Conservation (phyloP, 805 yeast genomes). For the Starmerella riodocensis region DNA sequence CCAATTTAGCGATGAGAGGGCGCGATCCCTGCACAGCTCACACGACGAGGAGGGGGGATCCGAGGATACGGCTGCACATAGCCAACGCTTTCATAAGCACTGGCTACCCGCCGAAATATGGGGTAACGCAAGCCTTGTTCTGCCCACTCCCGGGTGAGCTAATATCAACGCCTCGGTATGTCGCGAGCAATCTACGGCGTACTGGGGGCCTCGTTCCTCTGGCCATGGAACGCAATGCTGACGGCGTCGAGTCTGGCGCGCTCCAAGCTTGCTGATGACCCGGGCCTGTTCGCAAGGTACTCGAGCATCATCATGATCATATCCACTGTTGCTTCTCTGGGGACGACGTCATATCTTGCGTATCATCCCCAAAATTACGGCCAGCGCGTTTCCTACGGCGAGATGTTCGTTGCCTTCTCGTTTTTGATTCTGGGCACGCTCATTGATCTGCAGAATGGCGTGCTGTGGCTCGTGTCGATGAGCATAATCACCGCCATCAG, state of each 20-base stretch:
- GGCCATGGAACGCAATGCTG: constrained; percentile 95
- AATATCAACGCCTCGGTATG: too few species aligned
- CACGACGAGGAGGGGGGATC: too few species aligned
- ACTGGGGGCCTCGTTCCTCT: constrained; percentile 66
- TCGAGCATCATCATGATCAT: constrained; percentile 81
- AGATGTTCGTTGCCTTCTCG: constrained; percentile 40
- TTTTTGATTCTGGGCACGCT: constrained; percentile 45
- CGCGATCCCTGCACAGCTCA: too few species aligned
- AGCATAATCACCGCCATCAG: constrained; percentile 56
- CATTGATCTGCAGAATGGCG: constrained; percentile 2
- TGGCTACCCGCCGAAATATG: too few species aligned
- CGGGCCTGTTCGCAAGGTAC: constrained; percentile 37
- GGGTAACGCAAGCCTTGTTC: too few species aligned
- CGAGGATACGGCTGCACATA: too few species aligned
- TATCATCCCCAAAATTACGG: constrained; percentile 52
- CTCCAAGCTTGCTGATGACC: constrained; percentile 38
- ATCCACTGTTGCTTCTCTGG: constrained; percentile 55
- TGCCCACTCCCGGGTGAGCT: too few species aligned
- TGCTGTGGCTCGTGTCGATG: constrained; percentile 27
- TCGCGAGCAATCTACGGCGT: constrained; percentile 33
- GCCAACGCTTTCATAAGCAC: too few species aligned
- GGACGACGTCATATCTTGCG: constrained; percentile 48
- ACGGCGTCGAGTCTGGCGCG: constrained; percentile 75
- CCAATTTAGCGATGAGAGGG: too few species aligned
- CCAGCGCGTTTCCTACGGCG: constrained; percentile 47